A percentile compares a stretch with the other conserved stretches of the same genome.
Evolutionary conservation across 2,329 filamentous ascomycete genomes (phyloP).

Genomic region (Fusarium palustre): DNA sequence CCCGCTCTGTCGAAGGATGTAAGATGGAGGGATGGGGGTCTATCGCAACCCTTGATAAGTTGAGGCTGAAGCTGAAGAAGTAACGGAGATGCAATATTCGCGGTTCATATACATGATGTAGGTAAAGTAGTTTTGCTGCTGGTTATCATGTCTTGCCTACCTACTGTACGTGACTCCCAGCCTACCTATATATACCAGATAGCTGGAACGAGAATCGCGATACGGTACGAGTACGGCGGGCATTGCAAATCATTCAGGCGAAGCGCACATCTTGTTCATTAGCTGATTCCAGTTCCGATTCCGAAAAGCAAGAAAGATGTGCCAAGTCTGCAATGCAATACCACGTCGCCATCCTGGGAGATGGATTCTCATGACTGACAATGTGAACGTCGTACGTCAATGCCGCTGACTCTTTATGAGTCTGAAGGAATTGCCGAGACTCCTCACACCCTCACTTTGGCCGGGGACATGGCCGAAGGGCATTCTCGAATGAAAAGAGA

Average conservation of each 20-base stretch:
- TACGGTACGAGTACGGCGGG: not conserved
- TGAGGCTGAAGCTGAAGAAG: slow-evolving; percentile 6
- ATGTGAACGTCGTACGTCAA: slow-evolving; percentile 7
- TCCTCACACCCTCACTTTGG: slow-evolving; percentile 1
- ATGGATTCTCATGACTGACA: slow-evolving; percentile 20
- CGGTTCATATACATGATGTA: not conserved
- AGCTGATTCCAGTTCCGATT: not conserved
- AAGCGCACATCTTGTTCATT: not conserved
- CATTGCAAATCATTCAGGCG: not conserved
- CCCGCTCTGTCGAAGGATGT: not conserved
- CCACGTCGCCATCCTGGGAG: slow-evolving; percentile 31
- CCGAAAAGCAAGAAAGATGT: not conserved
- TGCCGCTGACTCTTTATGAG: not conserved
- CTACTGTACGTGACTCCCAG: not conserved
- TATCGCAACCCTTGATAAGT: slow-evolving; percentile 1
- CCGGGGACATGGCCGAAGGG: not conserved
- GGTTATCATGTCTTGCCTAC: not conserved
- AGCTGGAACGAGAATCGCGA: slow-evolving; percentile 1
- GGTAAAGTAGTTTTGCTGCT: not conserved
- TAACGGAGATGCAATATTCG: slow-evolving; percentile 3
- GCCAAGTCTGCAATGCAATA: slow-evolving; percentile 21
- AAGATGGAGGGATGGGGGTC: not conserved
- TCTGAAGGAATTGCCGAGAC: not conserved
- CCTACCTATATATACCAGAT: not conserved
- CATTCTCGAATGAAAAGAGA: slow-evolving; percentile 25